Conservation (phyloP, 768 basidiomycete genomes). For the Lactarius hatsudake region DNA sequence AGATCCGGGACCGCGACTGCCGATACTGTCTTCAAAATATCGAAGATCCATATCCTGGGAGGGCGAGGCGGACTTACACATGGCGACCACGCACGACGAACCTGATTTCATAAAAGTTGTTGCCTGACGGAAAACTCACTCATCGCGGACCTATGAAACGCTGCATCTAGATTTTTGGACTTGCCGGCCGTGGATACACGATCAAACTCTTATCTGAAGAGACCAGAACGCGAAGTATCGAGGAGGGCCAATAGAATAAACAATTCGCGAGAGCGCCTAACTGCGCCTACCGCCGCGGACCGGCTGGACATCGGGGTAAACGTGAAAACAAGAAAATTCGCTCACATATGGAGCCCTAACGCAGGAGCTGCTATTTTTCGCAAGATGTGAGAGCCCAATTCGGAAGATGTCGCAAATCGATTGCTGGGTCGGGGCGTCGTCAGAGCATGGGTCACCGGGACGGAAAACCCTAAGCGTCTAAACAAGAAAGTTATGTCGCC, state of each 20-base stretch:
- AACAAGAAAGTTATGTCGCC: constrained; percentile 1
- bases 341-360: background rate
- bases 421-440: constrained; percentile 2
- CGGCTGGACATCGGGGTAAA: background rate
- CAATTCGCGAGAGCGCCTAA: background rate
- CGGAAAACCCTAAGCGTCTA: constrained; percentile 13
- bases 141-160: constrained; percentile 9
- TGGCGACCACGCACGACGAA: background rate
- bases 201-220: constrained; percentile 15
- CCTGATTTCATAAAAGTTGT: background rate
- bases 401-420: constrained; percentile 10
- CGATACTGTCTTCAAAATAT: background rate
- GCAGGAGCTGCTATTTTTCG: constrained; percentile 3
- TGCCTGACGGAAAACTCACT: background rate
- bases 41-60: background rate
- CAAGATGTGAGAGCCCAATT: background rate
- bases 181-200: constrained; percentile 10
- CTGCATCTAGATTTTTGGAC: constrained; percentile 6
- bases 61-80: background rate
- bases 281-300: constrained; percentile 9
- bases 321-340: background rate
- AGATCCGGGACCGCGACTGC: background rate
- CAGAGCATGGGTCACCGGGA: background rate
- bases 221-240: constrained; percentile 2
- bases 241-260: background rate